Percentiles rank a stretch among this genome's conserved stretches.
Conservation (phyloP, 2,329 filamentous ascomycete species). For the Anisogramma anomala region DNA sequence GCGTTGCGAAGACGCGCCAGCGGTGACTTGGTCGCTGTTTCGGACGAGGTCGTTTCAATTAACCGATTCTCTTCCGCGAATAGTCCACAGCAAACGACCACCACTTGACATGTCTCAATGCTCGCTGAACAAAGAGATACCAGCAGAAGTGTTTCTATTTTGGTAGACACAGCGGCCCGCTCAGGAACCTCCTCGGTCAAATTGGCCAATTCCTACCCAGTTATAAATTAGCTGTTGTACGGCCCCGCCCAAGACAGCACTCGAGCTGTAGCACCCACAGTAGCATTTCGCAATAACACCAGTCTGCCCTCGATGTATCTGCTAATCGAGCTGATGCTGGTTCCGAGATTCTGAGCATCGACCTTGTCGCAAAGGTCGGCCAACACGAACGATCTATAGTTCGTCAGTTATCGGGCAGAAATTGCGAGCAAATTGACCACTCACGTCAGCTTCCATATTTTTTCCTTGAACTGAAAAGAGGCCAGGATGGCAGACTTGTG, state of each 20-base stretch:
- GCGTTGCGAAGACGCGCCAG: constrained; percentile 45
- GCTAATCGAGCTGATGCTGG: constrained; percentile 36
- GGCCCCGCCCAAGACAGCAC: not conserved
- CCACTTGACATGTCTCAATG: constrained; percentile 52
- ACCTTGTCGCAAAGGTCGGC: constrained; percentile 39
- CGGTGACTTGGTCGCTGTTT: constrained; percentile 35
- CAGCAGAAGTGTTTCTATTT: constrained; percentile 50
- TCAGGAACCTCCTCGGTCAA: constrained; percentile 44
- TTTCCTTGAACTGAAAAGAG: constrained; percentile 28
- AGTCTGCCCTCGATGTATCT: constrained; percentile 46
- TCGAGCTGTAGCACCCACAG: constrained; percentile 9
- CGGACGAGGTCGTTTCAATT: constrained; percentile 36
- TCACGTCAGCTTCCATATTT: constrained; percentile 44
- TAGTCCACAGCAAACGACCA: constrained; percentile 49
- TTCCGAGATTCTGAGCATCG: constrained; percentile 30
- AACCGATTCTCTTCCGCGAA: constrained; percentile 51
- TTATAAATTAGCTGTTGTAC: not conserved
- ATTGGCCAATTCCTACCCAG: constrained; percentile 39
- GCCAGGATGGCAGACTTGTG: constrained; percentile 26
- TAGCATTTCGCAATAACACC: constrained; percentile 33
- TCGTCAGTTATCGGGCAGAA: not conserved
- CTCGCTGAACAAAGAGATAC: constrained; percentile 54
- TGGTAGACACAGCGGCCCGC: constrained; percentile 39
- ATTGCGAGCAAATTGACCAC: constrained; percentile 16
- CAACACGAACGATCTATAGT: constrained; percentile 31